Percentiles rank a stretch among this genome's conserved stretches.
Evolutionary conservation across 1,284 basidiomycete species (phyloP).

Genomic region (Rhodofomes roseus): DNA sequence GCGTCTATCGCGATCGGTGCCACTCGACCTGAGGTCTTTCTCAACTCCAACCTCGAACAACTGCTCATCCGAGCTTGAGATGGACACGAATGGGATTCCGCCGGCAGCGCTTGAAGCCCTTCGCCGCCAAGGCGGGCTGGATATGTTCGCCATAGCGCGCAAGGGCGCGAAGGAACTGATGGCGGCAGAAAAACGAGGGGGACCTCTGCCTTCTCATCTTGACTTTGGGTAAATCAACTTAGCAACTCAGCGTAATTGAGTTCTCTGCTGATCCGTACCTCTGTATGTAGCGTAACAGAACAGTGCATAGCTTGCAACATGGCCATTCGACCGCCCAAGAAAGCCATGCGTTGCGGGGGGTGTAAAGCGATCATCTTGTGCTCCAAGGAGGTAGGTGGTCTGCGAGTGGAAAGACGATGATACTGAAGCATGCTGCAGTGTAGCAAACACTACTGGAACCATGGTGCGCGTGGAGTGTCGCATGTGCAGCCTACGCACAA

Average conservation of each 20-base stretch:
- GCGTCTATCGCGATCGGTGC: background rate
- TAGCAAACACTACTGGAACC: background rate
- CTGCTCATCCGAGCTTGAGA: background rate
- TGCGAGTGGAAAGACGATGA: no score
- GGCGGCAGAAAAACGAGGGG: background rate
- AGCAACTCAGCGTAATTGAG: no score
- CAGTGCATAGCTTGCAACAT: slow-evolving; percentile 15
- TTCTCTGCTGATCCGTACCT: no score
- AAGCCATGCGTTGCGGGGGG: background rate
- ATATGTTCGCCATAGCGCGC: background rate
- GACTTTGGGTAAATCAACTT: background rate
- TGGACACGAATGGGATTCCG: background rate
- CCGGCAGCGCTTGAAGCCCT: background rate
- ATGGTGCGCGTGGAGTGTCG: background rate
- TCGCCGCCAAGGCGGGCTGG: background rate
- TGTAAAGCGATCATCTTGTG: background rate
- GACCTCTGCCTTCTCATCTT: background rate
- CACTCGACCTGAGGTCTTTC: background rate
- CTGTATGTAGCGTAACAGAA: slow-evolving; percentile 12
- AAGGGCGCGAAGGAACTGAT: background rate
- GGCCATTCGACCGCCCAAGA: background rate
- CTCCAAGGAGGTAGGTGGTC: background rate
- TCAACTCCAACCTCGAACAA: background rate
- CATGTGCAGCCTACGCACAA: background rate
- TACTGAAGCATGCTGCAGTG: background rate